Evolutionary conservation across 1,284 basidiomycete genomes (phyloP).

Genomic region (Microstroma glucosiphilum): DNA sequence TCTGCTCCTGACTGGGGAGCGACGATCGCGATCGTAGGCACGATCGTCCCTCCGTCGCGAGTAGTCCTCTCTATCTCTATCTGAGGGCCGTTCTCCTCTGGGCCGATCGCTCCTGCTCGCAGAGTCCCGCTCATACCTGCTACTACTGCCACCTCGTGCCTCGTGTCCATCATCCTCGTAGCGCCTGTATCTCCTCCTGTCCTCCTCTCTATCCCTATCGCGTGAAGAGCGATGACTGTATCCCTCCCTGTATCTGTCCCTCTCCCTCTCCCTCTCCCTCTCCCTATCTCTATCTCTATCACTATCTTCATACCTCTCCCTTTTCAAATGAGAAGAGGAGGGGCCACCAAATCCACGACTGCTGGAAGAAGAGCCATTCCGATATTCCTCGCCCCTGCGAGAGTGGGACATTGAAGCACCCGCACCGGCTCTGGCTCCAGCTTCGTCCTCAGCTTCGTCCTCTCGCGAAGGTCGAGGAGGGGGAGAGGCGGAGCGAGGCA

Average conservation of each 20-base stretch:
- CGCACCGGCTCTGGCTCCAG: too few species aligned
- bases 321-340: neutral
- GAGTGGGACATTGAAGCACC: too few species aligned
- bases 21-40: neutral
- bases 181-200: neutral
- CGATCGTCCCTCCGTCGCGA: neutral
- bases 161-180: neutral
- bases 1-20: too few species aligned
- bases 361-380: too few species aligned
- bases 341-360: too few species aligned
- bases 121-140: neutral
- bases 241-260: neutral
- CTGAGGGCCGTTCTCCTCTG: neutral
- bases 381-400: too few species aligned
- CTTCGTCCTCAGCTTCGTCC: too few species aligned
- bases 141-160: neutral
- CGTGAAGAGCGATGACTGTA: neutral
- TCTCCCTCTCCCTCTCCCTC: neutral
- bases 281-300: neutral
- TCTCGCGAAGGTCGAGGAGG: too few species aligned
- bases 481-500: too few species aligned
- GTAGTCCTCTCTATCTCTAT: neutral
- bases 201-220: neutral
- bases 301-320: neutral
- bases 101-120: neutral